Base-by-base conservation (phyloP, 352 stramenopile species). In the Pythium pyrilobum region DNA sequence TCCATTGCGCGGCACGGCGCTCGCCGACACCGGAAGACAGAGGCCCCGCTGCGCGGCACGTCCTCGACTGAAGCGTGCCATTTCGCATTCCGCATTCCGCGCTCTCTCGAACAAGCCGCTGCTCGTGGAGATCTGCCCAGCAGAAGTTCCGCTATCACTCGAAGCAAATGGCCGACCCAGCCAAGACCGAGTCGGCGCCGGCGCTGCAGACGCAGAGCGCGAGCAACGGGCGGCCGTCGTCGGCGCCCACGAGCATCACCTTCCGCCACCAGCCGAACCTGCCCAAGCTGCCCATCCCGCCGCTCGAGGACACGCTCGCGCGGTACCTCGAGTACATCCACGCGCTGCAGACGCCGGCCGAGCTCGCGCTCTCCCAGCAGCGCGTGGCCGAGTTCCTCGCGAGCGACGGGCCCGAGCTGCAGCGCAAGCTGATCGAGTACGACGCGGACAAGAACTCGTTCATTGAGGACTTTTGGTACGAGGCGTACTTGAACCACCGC, bases 381-480 rank as follows among this genome's bases (percentile, higher is more conserved):
- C 67, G 56, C 15, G 77, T 93, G 15, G 61, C 59, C 5, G 59
- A 78, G 38, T 96, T 96, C 45, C 44, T 91, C 7, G 43, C 39
- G 12, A 68, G 57, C 9, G 83, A 90, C 47, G 95, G 93, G 15
- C 83, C 88, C 16, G 59, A 59, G 39, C 64, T 93, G 44, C 83
- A 93, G 55, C 46, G 67, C 45, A 72, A 89, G 45, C 63, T 93
- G 44, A 72, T 88, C 12, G 69, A 71, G 41, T 91, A 93, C 59
- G 80, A 72, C 36, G 59, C 74, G 50, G 72, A 91, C 67, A 87
- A 90, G 65, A 70, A 73, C 47, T 86, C 70, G 33, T 93, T 81
- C 69, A 93, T 93, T 43, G 83, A 93, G 51, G 92, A 97, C 64
- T 98, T 98, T 69, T 98, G 96, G 94, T 96, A 93, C 61, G 96